Evolutionary conservation across 148 eudicot genomes (phyloP).

Genomic region (Pouteria glomerata): DNA sequence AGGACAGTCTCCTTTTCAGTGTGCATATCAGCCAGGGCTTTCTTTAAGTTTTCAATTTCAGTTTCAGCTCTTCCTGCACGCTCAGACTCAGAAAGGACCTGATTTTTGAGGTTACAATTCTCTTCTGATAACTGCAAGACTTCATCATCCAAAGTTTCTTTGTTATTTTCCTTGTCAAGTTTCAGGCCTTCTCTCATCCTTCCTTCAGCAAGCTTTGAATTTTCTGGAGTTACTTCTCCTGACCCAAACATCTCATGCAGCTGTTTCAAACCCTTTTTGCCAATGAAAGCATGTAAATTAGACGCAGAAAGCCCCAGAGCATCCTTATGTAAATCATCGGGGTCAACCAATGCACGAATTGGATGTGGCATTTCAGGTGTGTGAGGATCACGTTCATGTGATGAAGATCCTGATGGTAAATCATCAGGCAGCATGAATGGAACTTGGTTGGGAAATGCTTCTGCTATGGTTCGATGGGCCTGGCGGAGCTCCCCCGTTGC

Average conservation of each 20-base stretch:
- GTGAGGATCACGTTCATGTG: constrained; percentile 25
- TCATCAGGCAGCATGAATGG: constrained; percentile 60
- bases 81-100: constrained; percentile 40
- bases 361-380: constrained; percentile 40
- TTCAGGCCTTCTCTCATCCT: neutral
- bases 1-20: constrained; percentile 58
- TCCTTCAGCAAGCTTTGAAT: constrained; percentile 19
- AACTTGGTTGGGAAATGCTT: constrained; percentile 77
- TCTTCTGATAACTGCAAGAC: constrained; percentile 35
- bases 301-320: neutral
- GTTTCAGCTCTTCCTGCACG: constrained; percentile 53
- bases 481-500: constrained; percentile 91
- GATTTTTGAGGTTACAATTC: constrained; percentile 40
- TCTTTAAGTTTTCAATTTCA: constrained; percentile 47
- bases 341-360: constrained; percentile 33
- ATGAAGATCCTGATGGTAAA: constrained; percentile 39
- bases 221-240: constrained; percentile 28
- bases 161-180: constrained; percentile 16
- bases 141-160: constrained; percentile 17
- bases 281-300: constrained; percentile 4
- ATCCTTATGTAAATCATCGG: constrained; percentile 20
- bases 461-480: constrained; percentile 76
- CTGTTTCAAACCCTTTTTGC: constrained; percentile 61
- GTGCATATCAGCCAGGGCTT: constrained; percentile 42
- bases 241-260: constrained; percentile 52